Conservation (phyloP, 345 rosid genomes). For the Litchi chinensis region DNA sequence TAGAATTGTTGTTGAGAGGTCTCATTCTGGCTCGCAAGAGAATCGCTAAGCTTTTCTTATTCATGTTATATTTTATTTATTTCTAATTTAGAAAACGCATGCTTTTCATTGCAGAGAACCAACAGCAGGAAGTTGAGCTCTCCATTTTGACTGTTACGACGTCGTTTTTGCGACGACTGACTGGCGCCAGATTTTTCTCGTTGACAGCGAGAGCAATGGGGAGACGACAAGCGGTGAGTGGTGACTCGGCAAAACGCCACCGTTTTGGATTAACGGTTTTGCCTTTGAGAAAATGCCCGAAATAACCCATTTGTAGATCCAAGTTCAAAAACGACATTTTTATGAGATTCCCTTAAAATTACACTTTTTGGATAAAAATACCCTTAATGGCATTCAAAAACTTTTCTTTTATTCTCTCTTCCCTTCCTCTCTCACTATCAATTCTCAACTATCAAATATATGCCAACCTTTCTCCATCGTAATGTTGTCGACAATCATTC, state of each 20-base stretch:
- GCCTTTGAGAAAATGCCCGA: too few relatives aligned
- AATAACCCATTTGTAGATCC: too few relatives aligned
- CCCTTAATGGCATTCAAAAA: too few relatives aligned
- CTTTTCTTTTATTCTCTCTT: too few relatives aligned
- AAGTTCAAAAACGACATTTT: too few relatives aligned
- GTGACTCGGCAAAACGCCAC: neutral
- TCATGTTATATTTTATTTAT: conserved; percentile 45
- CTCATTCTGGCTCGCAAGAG: conserved; percentile 77
- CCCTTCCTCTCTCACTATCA: too few relatives aligned
- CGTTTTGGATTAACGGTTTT: too few relatives aligned
- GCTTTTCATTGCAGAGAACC: neutral
- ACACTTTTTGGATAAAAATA: too few relatives aligned
- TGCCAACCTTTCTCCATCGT: too few relatives aligned
- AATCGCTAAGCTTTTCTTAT: conserved; percentile 70
- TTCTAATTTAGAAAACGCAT: neutral
- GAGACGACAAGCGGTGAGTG: neutral
- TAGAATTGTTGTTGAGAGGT: conserved; percentile 39
- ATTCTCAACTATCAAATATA: too few relatives aligned
- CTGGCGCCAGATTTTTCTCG: neutral
- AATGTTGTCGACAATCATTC: too few relatives aligned
- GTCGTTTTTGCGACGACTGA: neutral
- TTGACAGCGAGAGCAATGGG: neutral
- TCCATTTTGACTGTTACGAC: neutral
- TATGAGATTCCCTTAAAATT: too few relatives aligned
- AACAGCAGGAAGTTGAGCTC: neutral